phyloP scores from a whole-genome alignment of 768 basidiomycete genomes.

The Mycena leptocephala region DNA sequence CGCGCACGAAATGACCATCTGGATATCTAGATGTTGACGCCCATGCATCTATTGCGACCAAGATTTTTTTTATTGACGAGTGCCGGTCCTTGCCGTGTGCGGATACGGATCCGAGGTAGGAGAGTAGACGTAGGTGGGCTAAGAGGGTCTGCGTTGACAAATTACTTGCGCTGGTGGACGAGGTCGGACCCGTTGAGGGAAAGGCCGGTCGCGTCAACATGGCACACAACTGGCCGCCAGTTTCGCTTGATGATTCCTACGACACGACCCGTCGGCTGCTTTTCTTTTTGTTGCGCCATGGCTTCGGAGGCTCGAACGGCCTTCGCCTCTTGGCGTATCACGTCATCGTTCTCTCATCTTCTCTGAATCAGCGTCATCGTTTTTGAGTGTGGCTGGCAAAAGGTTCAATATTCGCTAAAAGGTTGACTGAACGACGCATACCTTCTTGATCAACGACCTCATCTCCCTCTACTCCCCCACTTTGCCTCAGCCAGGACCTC shows the following conservation, averaged over 20 bases:
- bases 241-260: constrained; percentile 96
- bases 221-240: constrained; percentile 97
- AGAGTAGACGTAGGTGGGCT: constrained; percentile 91
- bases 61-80: constrained; percentile 95
- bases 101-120: constrained; percentile 93
- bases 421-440: constrained; percentile 50
- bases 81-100: constrained; percentile 93
- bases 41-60: constrained; percentile 97
- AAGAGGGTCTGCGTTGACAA: constrained; percentile 93
- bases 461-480: constrained; percentile 94
- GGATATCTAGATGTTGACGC: constrained; percentile 90
- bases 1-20: constrained; percentile 96
- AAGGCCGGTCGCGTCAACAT: constrained; percentile 94
- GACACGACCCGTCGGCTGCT: constrained; percentile 92
- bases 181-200: constrained; percentile 66
- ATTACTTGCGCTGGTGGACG: constrained; percentile 72
- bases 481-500: constrained; percentile 90
- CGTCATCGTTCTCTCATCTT: constrained; percentile 58
- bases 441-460: constrained; percentile 96
- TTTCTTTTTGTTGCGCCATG: constrained; percentile 65
- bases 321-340: constrained; percentile 61
- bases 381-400: constrained; percentile 80
- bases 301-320: constrained; percentile 53
- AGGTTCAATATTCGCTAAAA: constrained; percentile 10
- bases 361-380: constrained; percentile 87